phyloP scores from a whole-genome alignment of 1,139 yeast genomes.

The Yamadazyma mexicana region DNA sequence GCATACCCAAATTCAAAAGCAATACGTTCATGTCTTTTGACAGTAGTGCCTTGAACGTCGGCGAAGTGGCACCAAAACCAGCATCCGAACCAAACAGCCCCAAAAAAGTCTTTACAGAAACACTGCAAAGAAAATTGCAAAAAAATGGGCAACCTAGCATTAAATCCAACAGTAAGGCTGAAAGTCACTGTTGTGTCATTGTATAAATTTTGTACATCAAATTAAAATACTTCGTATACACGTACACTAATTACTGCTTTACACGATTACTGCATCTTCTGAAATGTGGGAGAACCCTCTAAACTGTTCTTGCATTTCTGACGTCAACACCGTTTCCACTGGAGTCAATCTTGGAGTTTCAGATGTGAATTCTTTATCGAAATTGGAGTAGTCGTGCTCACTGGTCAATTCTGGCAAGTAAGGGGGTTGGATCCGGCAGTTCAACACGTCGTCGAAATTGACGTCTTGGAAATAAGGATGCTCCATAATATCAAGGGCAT shows the following conservation, averaged over 20 bases:
- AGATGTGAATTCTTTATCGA: slow-evolving; percentile 91
- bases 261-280: slow-evolving; percentile 56
- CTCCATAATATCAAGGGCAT: slow-evolving; percentile 91
- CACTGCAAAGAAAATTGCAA: neutral
- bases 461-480: slow-evolving; percentile 92
- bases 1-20: slow-evolving; percentile 11
- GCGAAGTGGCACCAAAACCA: too few relatives aligned
- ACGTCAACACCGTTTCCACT: slow-evolving; percentile 81
- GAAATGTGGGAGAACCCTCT: slow-evolving; percentile 92
- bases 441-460: slow-evolving; percentile 81
- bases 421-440: slow-evolving; percentile 80
- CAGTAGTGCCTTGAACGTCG: too few relatives aligned
- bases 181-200: slow-evolving; percentile 2
- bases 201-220: too few relatives aligned
- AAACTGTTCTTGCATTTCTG: slow-evolving; percentile 93
- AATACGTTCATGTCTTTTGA: slow-evolving; percentile 3
- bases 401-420: slow-evolving; percentile 76
- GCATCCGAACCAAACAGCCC: too few relatives aligned
- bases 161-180: neutral
- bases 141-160: too few relatives aligned
- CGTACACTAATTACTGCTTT: slow-evolving; percentile 4
- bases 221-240: too few relatives aligned
- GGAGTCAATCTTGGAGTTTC: slow-evolving; percentile 97
- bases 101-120: too few relatives aligned
- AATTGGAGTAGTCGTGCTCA: slow-evolving; percentile 89